These are phyloP conservation scores for Talaromyces piceae DNA, from an alignment of 2,329 filamentous ascomycete species.

Conservation along the genomic window DNA sequence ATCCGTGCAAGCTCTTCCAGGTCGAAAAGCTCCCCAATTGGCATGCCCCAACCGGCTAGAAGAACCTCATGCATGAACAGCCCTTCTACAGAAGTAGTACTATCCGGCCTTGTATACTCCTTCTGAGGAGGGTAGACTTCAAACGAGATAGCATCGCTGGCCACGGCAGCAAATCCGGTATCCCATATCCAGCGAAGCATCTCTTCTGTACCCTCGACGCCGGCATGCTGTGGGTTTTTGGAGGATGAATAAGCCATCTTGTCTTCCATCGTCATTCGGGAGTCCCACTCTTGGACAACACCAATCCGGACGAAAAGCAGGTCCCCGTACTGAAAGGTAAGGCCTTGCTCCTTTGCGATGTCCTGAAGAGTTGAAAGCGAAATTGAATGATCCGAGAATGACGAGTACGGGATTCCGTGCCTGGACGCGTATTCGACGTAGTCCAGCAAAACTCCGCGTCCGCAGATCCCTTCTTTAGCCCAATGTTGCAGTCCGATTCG, in stretches of 20 bases:
- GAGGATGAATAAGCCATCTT: conserved; percentile 27
- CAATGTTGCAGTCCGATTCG: conserved; percentile 45
- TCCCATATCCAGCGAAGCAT: conserved; percentile 54
- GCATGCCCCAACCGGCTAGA: conserved; percentile 47
- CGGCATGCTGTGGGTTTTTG: conserved; percentile 37
- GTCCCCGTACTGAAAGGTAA: not conserved
- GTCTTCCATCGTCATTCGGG: conserved; percentile 26
- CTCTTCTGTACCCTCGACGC: conserved; percentile 44
- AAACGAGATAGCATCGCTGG: conserved; percentile 50
- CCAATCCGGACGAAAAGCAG: not conserved
- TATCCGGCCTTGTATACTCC: not conserved
- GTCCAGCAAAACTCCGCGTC: conserved; percentile 7
- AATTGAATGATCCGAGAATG: not conserved
- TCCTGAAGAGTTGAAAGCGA: not conserved
- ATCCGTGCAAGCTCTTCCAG: conserved; percentile 35
- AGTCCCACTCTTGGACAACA: conserved; percentile 31
- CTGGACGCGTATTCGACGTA: not conserved
- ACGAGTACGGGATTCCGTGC: not conserved
- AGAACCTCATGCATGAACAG: conserved; percentile 42
- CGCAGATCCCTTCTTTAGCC: conserved; percentile 42
- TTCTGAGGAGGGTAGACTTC: conserved; percentile 34
- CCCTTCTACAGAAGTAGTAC: conserved; percentile 14
- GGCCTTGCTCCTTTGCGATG: not conserved
- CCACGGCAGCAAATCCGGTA: conserved; percentile 49
- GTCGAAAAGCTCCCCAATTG: conserved; percentile 41